Evolutionary conservation across 2,329 filamentous ascomycete genomes (phyloP).

Genomic region (Venturia aucupariae): DNA sequence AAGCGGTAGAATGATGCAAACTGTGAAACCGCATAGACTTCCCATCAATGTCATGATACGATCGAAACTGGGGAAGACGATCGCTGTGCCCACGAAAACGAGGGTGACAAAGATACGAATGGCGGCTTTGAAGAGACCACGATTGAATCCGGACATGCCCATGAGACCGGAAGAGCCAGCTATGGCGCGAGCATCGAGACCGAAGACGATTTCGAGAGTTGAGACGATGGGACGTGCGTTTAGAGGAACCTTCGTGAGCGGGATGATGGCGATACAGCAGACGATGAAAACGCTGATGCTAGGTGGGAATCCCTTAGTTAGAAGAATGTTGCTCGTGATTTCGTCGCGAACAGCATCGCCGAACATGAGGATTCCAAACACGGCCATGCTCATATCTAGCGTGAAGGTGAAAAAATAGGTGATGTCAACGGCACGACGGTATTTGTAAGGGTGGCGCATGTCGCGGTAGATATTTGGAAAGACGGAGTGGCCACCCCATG

Average conservation of each 20-base stretch:
- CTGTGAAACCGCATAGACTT: conserved; percentile 81
- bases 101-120: conserved; percentile 59
- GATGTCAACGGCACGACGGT: conserved; percentile 60
- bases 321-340: conserved; percentile 82
- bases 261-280: conserved; percentile 82
- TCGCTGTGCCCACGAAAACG: conserved; percentile 67
- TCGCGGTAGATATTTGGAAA: conserved; percentile 81
- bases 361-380: conserved; percentile 88
- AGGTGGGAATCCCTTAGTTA: conserved; percentile 62
- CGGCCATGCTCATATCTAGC: conserved; percentile 72
- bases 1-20: conserved; percentile 84
- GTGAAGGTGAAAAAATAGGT: conserved; percentile 84
- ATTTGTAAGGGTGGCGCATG: conserved; percentile 77
- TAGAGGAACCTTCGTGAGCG: conserved; percentile 87
- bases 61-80: conserved; percentile 70
- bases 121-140: conserved; percentile 48
- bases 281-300: conserved; percentile 70
- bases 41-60: conserved; percentile 88
- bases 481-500: conserved; percentile 61
- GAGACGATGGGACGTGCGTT: conserved; percentile 75
- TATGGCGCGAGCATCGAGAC: conserved; percentile 53
- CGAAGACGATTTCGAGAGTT: conserved; percentile 71
- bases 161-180: conserved; percentile 39
- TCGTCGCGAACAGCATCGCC: conserved; percentile 80
- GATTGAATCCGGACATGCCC: conserved; percentile 48